These are phyloP conservation scores for Mycena citricolor DNA, from an alignment of 1,284 basidiomycete species.

Conservation along the genomic window DNA sequence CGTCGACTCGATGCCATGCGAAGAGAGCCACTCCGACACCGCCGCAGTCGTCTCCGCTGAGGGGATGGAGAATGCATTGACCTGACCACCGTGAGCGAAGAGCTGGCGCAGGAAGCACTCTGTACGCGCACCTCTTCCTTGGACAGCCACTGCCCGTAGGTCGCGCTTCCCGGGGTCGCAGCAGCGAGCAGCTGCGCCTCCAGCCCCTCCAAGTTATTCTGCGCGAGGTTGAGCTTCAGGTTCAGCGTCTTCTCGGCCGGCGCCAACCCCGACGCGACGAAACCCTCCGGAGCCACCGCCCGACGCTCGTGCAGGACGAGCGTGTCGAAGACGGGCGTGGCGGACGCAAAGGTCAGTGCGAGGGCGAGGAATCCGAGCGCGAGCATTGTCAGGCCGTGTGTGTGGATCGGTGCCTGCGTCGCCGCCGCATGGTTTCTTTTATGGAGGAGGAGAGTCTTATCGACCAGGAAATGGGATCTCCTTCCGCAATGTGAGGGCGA, in stretches of 20 bases:
- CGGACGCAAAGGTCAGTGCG: slow-evolving; percentile 19
- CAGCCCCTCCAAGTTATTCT: slow-evolving; percentile 8
- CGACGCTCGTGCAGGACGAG: background rate
- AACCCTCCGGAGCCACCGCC: background rate
- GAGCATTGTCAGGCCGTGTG: too few relatives aligned
- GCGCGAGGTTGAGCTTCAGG: slow-evolving; percentile 10
- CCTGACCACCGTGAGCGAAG: slow-evolving; percentile 6
- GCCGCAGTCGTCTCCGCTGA: slow-evolving; percentile 36
- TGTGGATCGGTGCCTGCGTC: too few relatives aligned
- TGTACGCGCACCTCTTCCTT: slow-evolving; percentile 5
- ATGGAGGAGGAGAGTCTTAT: too few relatives aligned
- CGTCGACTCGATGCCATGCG: slow-evolving; percentile 35
- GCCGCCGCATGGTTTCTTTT: too few relatives aligned
- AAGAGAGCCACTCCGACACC: slow-evolving; percentile 44
- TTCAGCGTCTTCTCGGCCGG: slow-evolving; percentile 5
- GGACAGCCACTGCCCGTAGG: slow-evolving; percentile 14
- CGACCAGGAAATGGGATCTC: too few relatives aligned
- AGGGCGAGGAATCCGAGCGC: slow-evolving; percentile 14
- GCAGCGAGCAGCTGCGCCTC: slow-evolving; percentile 7
- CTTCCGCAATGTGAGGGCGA: too few relatives aligned
- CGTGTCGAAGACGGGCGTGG: slow-evolving; percentile 3
- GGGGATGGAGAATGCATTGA: slow-evolving; percentile 37
- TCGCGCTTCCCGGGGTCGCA: slow-evolving; percentile 11
- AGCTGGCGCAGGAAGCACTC: background rate
- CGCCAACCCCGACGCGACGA: slow-evolving; percentile 4